A percentile compares a stretch with the other conserved stretches of the same genome.
These are phyloP conservation scores for Rosa multiflora DNA, from an alignment of 306 rosid genomes.

Conservation along the genomic window DNA sequence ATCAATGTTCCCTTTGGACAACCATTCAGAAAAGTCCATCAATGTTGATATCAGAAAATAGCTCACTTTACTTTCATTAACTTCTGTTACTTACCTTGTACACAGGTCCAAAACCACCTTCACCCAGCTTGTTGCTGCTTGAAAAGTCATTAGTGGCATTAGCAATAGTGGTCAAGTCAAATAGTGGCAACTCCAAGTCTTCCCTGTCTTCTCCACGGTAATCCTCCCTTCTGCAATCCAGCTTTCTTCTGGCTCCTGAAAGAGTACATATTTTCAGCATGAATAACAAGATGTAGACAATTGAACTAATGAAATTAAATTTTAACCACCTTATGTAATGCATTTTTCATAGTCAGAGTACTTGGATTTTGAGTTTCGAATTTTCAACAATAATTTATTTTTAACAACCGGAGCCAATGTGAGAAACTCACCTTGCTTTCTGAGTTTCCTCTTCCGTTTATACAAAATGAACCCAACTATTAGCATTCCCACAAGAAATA, in stretches of 20 bases:
- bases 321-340: not conserved
- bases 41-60: not conserved
- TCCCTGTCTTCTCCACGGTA: not conserved
- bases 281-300: not conserved
- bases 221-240: not conserved
- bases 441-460: not conserved
- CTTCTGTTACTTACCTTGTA: slow-evolving; percentile 22
- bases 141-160: slow-evolving; percentile 18
- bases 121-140: not conserved
- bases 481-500: not conserved
- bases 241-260: not conserved
- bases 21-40: not conserved
- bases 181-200: slow-evolving; percentile 11
- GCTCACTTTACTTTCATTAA: not conserved
- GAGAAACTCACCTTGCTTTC: not conserved
- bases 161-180: not conserved
- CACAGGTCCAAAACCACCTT: slow-evolving; percentile 26
- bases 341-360: not conserved
- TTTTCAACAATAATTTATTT: not conserved
- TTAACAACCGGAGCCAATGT: not conserved
- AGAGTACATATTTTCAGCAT: not conserved
- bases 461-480: not conserved
- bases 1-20: not conserved
- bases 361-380: not conserved
- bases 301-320: not conserved